Base-by-base conservation (phyloP, 306 rosid species). In the Vigna trinervia region DNA sequence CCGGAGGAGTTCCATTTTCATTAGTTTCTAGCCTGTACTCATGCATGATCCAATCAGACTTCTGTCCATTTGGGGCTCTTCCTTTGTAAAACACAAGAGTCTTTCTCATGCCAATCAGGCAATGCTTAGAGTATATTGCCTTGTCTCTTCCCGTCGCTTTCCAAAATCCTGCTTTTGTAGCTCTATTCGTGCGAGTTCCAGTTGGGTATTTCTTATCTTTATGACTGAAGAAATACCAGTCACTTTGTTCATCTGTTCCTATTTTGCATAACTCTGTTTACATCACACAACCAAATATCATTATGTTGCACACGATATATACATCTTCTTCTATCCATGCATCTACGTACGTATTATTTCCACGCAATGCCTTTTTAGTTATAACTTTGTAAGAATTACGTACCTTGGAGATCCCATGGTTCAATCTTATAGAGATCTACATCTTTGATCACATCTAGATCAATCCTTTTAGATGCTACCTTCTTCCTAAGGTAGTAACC, bases 341-440 rank as follows among this genome's bases (percentile, higher is more conserved):
- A 30, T 30, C 34, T 30, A 30, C 39, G 13, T 30, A 30, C 39
- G 13, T 9, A 10, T 2, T 62, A 52, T 30, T 10, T 65, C 3
- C 47, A 74, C 19, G 8, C 19, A 61, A 46, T 32, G 51, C 71
- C 22, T 61, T 48, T 0, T n/a, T 30, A 62, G 1, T 1, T 39
- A 36, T n/a, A 20, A 19, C 10, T 15, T 73, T 23, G 10, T 30
- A 71, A 17, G 20, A 38, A 22, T 41, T 41, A 41, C 46, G 12
- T 73, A 93, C 98, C 98, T 93, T 88, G 89, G 84, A 93, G 93
- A 88, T 93, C 96, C 97, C 98, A 93, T 38, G 97, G 98, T 79
- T 93, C 98, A 69, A 93, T 91, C 85, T 84, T 91, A 71, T 91
- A 91, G 41, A 93, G 98, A 80, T 93, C 96, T 0, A 93, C 90